Base-by-base conservation (phyloP, 805 yeast genomes). In the Suhomyces tanzawaensis region DNA sequence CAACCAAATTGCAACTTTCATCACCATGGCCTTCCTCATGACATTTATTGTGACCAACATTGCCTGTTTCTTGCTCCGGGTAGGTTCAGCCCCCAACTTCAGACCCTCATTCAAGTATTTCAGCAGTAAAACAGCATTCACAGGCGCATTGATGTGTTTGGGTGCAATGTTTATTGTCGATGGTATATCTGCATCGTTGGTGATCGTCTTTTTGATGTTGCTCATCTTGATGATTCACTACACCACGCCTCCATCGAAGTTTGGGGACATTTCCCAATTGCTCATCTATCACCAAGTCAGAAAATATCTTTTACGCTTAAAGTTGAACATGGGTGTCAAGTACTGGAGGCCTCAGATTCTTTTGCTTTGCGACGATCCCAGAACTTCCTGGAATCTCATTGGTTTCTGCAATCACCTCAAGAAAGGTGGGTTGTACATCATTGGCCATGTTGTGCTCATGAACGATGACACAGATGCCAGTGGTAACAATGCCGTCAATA, bases 251-350 rank as follows among this genome's bases (percentile, higher is more conserved):
- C 97, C 99, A 4, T 89, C 88, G 56, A 85, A 90, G 23, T 93
- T 96, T 90, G 99, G 99, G 24, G 99, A 93, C 62, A 97, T 93
- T 17, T 90, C 98, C 3, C 99, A 93, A 61, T 79, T 90, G 29
- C 72, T 93, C 44, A 91, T 93, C 34, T 93, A 93, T 59, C 99
- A 93, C 57, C 99, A 93, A 62, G 98, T 93, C 8, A 71, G 99
- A 48, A 93, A 93, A 57, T 93, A 93, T 55, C 66, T 88, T 30
- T 64, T 93, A 42, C 71, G 95, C 37, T 69, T 91, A 29, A 77
- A 88, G 42, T 88, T 88, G 51, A 96, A 93, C 53, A 63, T 69
- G 66, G 95, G 91, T 57, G 96, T 93, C 36, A 93, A 93, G 62
- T 93, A 90, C 58, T 93, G 99, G 99, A 73, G 99, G 50, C 99